Evolutionary conservation across 1,139 yeast species (phyloP).

Genomic region (Taiozyma sp.): DNA sequence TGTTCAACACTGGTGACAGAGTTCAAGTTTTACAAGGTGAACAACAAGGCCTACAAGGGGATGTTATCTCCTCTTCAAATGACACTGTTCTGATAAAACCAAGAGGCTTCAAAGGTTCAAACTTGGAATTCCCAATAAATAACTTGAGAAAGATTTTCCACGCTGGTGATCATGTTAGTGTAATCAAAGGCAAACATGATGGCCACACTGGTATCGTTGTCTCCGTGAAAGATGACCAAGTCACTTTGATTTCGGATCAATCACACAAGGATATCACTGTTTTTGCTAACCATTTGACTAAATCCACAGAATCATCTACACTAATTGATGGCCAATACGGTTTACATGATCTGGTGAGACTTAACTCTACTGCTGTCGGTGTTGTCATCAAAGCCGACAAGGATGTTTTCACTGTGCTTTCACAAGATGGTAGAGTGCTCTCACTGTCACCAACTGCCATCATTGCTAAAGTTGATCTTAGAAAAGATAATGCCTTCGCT

Average conservation of each 20-base stretch:
- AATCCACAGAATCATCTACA: constrained; percentile 67
- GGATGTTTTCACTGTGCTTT: constrained; percentile 74
- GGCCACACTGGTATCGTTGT: constrained; percentile 96
- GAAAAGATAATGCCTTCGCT: constrained; percentile 70
- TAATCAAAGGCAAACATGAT: constrained; percentile 82
- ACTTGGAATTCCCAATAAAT: constrained; percentile 68
- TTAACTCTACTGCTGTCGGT: constrained; percentile 84
- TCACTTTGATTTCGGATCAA: constrained; percentile 84
- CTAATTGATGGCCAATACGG: constrained; percentile 70
- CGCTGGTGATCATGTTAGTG: constrained; percentile 95
- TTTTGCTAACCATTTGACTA: constrained; percentile 81
- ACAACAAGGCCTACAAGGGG: constrained; percentile 85
- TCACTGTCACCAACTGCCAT: constrained; percentile 76
- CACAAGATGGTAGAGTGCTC: constrained; percentile 75
- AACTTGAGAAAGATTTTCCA: constrained; percentile 81
- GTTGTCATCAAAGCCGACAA: constrained; percentile 88
- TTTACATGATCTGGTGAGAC: constrained; percentile 83
- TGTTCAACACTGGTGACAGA: constrained; percentile 90
- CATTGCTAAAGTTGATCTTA: constrained; percentile 60
- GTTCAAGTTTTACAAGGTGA: constrained; percentile 92
- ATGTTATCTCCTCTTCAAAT: constrained; percentile 53
- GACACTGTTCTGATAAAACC: constrained; percentile 37
- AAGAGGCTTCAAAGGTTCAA: constrained; percentile 39
- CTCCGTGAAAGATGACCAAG: constrained; percentile 74
- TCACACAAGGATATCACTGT: constrained; percentile 85